Conservation (phyloP, 306 rosid species). For the Nissolia schottii region DNA sequence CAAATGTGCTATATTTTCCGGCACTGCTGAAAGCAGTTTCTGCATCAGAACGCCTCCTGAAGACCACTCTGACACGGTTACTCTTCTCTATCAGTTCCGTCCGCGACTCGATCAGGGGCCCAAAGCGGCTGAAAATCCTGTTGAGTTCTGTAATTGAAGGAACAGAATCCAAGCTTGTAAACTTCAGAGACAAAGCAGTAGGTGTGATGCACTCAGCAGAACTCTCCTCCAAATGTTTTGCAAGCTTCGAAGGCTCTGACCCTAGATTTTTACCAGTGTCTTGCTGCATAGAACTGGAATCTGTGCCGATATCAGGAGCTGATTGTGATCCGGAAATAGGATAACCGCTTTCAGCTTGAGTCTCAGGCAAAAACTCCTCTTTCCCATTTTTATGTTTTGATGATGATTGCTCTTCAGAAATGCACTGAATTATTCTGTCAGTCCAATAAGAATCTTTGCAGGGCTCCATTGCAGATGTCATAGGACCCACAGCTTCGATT, state of each 20-base stretch:
- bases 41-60: slow-evolving; percentile 52
- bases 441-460: slow-evolving; percentile 61
- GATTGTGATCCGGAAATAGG: slow-evolving; percentile 14
- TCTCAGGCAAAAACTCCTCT: slow-evolving; percentile 13
- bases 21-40: slow-evolving; percentile 82
- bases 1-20: slow-evolving; percentile 76
- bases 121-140: slow-evolving; percentile 52
- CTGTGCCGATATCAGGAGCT: background rate
- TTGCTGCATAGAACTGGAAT: slow-evolving; percentile 13
- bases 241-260: slow-evolving; percentile 23
- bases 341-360: slow-evolving; percentile 11
- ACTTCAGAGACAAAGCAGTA: slow-evolving; percentile 67
- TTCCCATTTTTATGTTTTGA: slow-evolving; percentile 29
- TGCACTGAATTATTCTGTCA: slow-evolving; percentile 52
- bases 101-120: slow-evolving; percentile 53
- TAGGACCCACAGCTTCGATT: slow-evolving; percentile 11
- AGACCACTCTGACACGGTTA: slow-evolving; percentile 68
- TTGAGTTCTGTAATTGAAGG: slow-evolving; percentile 60
- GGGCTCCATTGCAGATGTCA: slow-evolving; percentile 28
- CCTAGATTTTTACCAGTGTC: slow-evolving; percentile 12
- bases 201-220: slow-evolving; percentile 32
- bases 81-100: slow-evolving; percentile 64
- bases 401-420: slow-evolving; percentile 39
- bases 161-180: slow-evolving; percentile 48
- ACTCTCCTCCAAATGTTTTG: slow-evolving; percentile 26